phyloP scores from a whole-genome alignment of 1,139 yeast genomes.

The Geotrichum candidum region DNA sequence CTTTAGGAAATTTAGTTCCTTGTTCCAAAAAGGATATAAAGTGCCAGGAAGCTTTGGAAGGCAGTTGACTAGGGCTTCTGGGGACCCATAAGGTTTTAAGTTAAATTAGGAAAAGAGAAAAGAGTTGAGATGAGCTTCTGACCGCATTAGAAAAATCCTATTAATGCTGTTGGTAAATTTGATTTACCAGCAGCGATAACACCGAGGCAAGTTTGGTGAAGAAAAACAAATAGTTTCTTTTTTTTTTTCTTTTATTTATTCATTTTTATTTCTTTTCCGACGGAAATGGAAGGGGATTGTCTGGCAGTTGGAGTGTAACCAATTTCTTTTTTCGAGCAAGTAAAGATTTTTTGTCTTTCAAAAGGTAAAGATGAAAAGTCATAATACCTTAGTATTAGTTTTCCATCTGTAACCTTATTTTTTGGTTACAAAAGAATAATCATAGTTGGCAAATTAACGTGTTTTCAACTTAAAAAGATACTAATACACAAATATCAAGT shows the following conservation, averaged over 20 bases:
- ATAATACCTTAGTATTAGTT: neutral
- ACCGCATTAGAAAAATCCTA: no score
- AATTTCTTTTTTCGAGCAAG: neutral
- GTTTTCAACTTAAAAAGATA: neutral
- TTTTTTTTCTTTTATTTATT: neutral
- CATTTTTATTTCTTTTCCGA: neutral
- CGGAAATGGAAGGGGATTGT: neutral
- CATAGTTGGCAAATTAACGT: neutral
- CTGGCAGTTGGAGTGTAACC: neutral
- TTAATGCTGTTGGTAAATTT: no score
- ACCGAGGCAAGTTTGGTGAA: no score
- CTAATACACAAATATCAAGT: neutral
- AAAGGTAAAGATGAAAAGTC: neutral
- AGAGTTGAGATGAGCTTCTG: no score
- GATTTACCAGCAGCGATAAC: no score
- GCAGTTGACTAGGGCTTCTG: no score
- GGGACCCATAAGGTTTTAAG: no score
- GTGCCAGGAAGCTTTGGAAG: no score
- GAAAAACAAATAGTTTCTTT: neutral
- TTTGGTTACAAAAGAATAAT: neutral
- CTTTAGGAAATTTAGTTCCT: no score
- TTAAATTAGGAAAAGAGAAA: no score
- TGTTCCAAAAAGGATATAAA: no score
- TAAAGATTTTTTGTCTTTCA: neutral
- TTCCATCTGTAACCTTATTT: neutral